Base-by-base conservation (phyloP, 2,329 filamentous ascomycete species). In the Penicillium thymicola region DNA sequence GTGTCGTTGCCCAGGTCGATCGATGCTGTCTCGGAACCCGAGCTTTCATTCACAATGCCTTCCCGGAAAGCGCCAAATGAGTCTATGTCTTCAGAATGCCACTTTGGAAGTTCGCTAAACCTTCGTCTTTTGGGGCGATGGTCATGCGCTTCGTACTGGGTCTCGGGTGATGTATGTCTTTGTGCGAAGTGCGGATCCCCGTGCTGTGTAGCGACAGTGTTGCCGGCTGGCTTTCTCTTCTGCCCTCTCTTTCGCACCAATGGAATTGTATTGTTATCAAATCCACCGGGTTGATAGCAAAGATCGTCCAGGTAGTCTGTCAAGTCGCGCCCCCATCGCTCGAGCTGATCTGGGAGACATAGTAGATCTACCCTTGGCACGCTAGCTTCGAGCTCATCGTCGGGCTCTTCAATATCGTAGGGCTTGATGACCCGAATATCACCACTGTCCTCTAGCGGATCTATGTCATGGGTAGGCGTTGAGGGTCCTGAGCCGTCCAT, bases 361-460 rank as follows among this genome's bases (percentile, higher is more conserved):
- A 57, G 63, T 42, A 55, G 62, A 53, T 55, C 46, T 28, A 42
- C 47, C n/a, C 45, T 46, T 28, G 40, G 44, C 9, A 47, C 25
- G 16, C 28, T n/a, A 27, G 49, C 28, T 11, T 44, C 41, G 8
- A 64, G 38, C 2, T 71, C 67, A 34, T 72, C 69, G 16, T 69
- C 67, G 8, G 72, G 68, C 46, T 75, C 72, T 55, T 74, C 72
- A n/a, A 75, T 67, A 27, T 63, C 70, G 59, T 77, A 77, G 16
- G 76, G 76, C 21, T 62, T 67, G 21, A 77, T 61, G 4, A 73
- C 64, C 53, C 72, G 66, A 13, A 66, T 27, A 2, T 30, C 3
- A 18, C 38, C 65, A 53, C 70, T 62, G 30, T 73, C 13, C 5
- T 51, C 52, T 18, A 50, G 18, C 1, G 18, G 41, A 21, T 53